Evolutionary conservation across 2,329 filamentous ascomycete genomes (phyloP).

Genomic region (Tolypocladium cylindrosporum): DNA sequence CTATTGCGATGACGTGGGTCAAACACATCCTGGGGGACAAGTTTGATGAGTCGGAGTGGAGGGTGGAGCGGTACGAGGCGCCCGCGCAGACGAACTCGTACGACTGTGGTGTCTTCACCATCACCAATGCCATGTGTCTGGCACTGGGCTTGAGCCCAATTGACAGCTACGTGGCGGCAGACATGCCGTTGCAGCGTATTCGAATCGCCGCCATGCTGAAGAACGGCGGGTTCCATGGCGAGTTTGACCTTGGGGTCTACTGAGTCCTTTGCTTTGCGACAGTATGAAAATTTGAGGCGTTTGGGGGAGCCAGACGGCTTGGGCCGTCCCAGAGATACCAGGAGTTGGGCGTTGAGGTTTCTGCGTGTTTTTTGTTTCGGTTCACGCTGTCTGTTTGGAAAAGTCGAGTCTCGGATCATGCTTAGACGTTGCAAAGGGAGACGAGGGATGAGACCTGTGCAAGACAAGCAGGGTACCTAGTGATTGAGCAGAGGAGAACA

Average conservation of each 20-base stretch:
- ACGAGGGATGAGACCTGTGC: neutral
- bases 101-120: constrained; percentile 71
- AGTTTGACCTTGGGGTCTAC: constrained; percentile 40
- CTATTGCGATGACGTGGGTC: constrained; percentile 43
- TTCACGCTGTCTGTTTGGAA: neutral
- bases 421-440: neutral
- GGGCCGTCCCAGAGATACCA: neutral
- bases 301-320: neutral
- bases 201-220: constrained; percentile 56
- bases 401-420: neutral
- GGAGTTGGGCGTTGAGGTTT: neutral
- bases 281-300: neutral
- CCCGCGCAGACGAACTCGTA: constrained; percentile 54
- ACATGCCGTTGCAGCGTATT: constrained; percentile 50
- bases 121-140: constrained; percentile 60
- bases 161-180: constrained; percentile 35
- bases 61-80: constrained; percentile 35
- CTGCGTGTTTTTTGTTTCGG: neutral
- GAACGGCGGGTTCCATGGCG: constrained; percentile 54
- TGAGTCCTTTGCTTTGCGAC: constrained; percentile 8
- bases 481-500: neutral
- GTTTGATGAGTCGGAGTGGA: constrained; percentile 53
- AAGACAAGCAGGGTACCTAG: neutral
- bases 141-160: constrained; percentile 41
- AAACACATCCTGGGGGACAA: constrained; percentile 40